Evolutionary conservation across 2,329 filamentous ascomycete species (phyloP).

Genomic region (Fusarium hostae): DNA sequence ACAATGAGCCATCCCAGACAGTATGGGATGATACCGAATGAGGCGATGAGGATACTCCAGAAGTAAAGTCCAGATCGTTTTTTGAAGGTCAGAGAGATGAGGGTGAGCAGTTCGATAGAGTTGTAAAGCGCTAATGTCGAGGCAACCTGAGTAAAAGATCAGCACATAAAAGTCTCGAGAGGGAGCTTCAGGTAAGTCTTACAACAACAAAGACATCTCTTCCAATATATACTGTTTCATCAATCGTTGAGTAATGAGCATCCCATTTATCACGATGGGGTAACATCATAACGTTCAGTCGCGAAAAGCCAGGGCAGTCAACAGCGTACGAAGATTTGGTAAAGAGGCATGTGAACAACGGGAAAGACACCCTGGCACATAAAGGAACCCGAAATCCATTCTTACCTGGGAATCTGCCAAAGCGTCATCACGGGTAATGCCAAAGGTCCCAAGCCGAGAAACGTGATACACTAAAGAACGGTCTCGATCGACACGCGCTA

Average conservation of each 20-base stretch:
- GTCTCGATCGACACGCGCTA: not conserved
- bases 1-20: slow-evolving; percentile 60
- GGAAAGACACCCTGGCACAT: not conserved
- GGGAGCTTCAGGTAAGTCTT: fast-evolving
- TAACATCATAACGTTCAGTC: slow-evolving; percentile 4
- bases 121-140: slow-evolving; percentile 44
- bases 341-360: not conserved
- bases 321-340: not conserved
- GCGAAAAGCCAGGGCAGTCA: fast-evolving
- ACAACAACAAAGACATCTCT: slow-evolving; percentile 27
- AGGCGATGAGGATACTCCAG: slow-evolving; percentile 51
- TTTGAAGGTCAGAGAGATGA: slow-evolving; percentile 49
- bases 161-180: fast-evolving
- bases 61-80: slow-evolving; percentile 50
- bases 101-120: slow-evolving; percentile 46
- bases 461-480: not conserved
- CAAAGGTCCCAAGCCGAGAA: not conserved
- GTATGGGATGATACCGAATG: slow-evolving; percentile 49
- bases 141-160: not conserved
- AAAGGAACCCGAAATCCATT: not conserved
- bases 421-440: not conserved
- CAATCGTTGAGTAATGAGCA: not conserved
- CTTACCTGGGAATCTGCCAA: too few species aligned
- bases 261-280: slow-evolving; percentile 6
- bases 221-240: slow-evolving; percentile 13